Percentiles rank a stretch among this genome's conserved stretches.
Evolutionary conservation across 352 stramenopile genomes (phyloP).

Genomic region (Phytophthora fragariae): DNA sequence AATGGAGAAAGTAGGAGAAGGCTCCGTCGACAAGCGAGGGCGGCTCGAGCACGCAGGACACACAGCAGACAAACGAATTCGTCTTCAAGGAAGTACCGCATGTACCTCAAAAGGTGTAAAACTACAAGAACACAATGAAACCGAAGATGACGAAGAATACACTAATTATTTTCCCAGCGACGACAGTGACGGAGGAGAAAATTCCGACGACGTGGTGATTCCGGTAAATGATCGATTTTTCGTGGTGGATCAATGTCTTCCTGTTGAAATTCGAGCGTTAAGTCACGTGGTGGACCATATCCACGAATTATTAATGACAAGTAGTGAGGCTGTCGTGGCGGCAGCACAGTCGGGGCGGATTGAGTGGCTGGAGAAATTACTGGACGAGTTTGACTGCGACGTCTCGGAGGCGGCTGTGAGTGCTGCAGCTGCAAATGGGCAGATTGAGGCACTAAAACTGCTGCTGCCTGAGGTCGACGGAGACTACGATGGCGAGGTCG

Average conservation of each 20-base stretch:
- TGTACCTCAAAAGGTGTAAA: too few relatives aligned
- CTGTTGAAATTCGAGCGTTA: not conserved
- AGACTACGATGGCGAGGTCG: not conserved
- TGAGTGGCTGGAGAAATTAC: not conserved
- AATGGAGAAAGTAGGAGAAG: too few relatives aligned
- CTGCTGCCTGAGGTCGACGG: not conserved
- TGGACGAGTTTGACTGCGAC: not conserved
- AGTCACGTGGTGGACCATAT: not conserved
- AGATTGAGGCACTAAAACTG: not conserved
- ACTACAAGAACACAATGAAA: too few relatives aligned
- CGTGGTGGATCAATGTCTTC: not conserved
- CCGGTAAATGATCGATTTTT: not conserved
- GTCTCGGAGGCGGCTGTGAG: not conserved
- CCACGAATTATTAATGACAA: not conserved
- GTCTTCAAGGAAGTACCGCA: too few relatives aligned
- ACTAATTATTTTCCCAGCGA: not conserved
- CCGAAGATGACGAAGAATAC: too few relatives aligned
- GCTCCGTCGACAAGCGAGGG: too few relatives aligned
- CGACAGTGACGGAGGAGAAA: not conserved
- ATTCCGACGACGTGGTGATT: not conserved
- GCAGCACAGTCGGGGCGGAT: not conserved
- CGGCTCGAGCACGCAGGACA: too few relatives aligned
- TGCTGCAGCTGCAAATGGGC: conserved; percentile 2
- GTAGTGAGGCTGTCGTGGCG: not conserved
- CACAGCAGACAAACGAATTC: too few relatives aligned